Percentiles rank a stretch among this genome's conserved stretches.
Evolutionary conservation across 2,329 filamentous ascomycete genomes (phyloP).

Genomic region (Podosphaera leucotricha): DNA sequence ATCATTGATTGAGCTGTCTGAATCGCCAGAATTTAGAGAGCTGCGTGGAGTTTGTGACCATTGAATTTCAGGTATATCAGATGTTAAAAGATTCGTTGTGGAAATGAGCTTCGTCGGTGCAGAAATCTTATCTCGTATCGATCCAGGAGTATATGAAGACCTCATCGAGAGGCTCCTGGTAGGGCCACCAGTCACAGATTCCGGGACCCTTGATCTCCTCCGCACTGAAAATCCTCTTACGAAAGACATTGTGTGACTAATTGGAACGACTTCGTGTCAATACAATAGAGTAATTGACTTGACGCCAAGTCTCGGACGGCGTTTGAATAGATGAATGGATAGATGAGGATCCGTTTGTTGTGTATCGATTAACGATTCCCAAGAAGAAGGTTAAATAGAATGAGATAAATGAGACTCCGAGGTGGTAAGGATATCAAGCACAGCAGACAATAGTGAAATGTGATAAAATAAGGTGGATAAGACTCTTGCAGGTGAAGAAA

Average conservation of each 20-base stretch:
- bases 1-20: conserved; percentile 33
- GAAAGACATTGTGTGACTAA: conserved; percentile 23
- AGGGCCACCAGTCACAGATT: conserved; percentile 5
- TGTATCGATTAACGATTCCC: background rate
- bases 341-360: background rate
- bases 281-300: background rate
- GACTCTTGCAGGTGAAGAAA: background rate
- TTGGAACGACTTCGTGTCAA: background rate
- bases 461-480: background rate
- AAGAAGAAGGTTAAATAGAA: background rate
- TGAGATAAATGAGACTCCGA: background rate
- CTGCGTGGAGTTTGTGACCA: conserved; percentile 9
- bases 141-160: conserved; percentile 8
- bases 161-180: conserved; percentile 13
- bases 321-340: background rate
- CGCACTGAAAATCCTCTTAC: conserved; percentile 50
- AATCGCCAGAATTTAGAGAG: conserved; percentile 37
- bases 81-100: conserved; percentile 88
- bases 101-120: conserved; percentile 68
- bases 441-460: background rate
- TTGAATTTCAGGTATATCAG: conserved; percentile 70
- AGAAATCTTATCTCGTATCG: conserved; percentile 47
- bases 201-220: conserved; percentile 26
- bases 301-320: background rate
- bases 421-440: background rate